Percentiles rank a stretch among this genome's conserved stretches.
phyloP scores from a whole-genome alignment of 208 protist genomes.

The Vickermania ingenoplastis region DNA sequence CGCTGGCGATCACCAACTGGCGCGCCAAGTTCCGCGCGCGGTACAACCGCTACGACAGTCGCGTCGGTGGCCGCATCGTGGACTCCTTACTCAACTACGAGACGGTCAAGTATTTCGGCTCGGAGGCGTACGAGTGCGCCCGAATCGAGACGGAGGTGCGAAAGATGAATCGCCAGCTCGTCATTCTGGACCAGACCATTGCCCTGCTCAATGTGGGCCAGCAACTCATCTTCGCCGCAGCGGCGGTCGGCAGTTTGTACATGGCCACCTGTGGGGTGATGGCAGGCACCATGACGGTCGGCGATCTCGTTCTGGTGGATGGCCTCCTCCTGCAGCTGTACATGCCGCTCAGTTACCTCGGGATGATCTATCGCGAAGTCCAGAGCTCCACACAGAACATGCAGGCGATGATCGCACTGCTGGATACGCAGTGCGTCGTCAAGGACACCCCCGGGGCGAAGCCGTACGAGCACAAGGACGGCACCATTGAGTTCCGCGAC shows the following conservation, averaged over 20 bases:
- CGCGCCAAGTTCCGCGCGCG: constrained; percentile 75
- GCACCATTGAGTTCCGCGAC: constrained; percentile 86
- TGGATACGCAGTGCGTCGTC: constrained; percentile 48
- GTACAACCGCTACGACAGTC: constrained; percentile 90
- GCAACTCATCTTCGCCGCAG: constrained; percentile 85
- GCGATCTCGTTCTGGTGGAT: constrained; percentile 92
- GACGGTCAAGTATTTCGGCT: constrained; percentile 93
- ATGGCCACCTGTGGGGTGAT: constrained; percentile 77
- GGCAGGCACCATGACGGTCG: constrained; percentile 83
- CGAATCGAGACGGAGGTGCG: constrained; percentile 60
- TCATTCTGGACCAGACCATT: constrained; percentile 79
- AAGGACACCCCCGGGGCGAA: constrained; percentile 40
- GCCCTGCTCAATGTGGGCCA: constrained; percentile 93
- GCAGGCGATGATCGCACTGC: constrained; percentile 89
- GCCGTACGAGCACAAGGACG: constrained; percentile 48
- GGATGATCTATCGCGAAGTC: constrained; percentile 92
- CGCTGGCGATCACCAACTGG: constrained; percentile 83
- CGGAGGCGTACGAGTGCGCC: constrained; percentile 67
- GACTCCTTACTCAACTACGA: constrained; percentile 94
- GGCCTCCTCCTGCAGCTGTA: constrained; percentile 93
- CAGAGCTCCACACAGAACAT: constrained; percentile 92
- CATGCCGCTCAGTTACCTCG: constrained; percentile 95
- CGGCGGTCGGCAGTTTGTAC: constrained; percentile 71
- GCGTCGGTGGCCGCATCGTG: constrained; percentile 76
- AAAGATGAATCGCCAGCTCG: constrained; percentile 78